A percentile compares a stretch with the other conserved stretches of the same genome.
These are phyloP conservation scores for Rhododendron molle DNA, from an alignment of 148 eudicot species.

Conservation along the genomic window DNA sequence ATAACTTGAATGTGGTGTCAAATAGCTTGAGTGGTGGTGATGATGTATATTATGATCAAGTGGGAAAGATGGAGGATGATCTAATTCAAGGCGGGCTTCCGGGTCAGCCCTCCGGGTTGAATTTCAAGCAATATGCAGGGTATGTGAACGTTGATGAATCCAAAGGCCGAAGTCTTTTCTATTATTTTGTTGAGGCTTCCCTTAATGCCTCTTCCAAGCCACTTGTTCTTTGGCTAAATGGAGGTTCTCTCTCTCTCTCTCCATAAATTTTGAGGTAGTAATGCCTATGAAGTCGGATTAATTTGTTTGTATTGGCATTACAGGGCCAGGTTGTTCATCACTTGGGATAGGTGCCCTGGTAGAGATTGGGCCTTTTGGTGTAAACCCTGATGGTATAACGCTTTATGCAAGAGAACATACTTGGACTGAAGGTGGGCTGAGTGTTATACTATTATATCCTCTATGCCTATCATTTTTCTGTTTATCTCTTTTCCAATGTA, in stretches of 20 bases:
- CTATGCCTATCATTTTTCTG: background rate
- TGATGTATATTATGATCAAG: background rate
- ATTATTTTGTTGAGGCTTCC: conserved; percentile 40
- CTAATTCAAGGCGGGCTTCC: conserved; percentile 29
- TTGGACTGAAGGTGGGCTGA: conserved; percentile 37
- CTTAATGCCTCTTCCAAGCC: conserved; percentile 30
- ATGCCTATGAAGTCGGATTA: background rate
- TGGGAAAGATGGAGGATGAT: conserved; percentile 28
- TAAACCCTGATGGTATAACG: conserved; percentile 37
- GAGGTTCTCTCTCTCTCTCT: conserved; percentile 23
- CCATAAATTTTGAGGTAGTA: background rate
- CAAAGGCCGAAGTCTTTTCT: conserved; percentile 38
- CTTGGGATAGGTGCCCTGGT: conserved; percentile 45
- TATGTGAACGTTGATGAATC: conserved; percentile 35
- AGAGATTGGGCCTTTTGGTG: conserved; percentile 53
- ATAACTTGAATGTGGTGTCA: background rate
- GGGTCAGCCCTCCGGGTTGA: conserved; percentile 29
- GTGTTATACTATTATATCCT: background rate
- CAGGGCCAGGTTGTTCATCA: conserved; percentile 59
- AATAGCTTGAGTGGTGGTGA: background rate
- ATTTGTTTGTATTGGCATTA: background rate
- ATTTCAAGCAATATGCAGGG: conserved; percentile 42
- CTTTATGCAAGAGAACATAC: conserved; percentile 26
- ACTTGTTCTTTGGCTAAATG: conserved; percentile 52
- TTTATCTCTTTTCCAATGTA: background rate